Evolutionary conservation across 257 asterid genomes (phyloP).

Genomic region (Mentha longifolia): DNA sequence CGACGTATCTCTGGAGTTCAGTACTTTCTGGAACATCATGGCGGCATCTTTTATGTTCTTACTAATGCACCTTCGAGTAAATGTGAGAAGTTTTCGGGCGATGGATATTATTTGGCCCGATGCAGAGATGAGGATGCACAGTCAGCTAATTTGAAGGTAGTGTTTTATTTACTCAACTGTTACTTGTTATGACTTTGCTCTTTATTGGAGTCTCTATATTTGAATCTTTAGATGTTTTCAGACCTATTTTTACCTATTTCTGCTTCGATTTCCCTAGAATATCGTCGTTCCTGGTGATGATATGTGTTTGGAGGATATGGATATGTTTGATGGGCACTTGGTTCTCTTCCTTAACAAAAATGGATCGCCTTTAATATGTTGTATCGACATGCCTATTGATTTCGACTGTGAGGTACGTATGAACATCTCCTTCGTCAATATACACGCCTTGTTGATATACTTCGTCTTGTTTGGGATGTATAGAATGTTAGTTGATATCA

Average conservation of each 20-base stretch:
- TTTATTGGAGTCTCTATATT: conserved; percentile 4
- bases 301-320: conserved; percentile 79
- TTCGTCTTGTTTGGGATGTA: background rate
- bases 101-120: conserved; percentile 72
- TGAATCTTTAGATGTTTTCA: background rate
- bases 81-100: conserved; percentile 40
- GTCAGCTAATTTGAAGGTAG: conserved; percentile 64
- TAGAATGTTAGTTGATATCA: conserved; percentile 1
- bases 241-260: conserved; percentile 9
- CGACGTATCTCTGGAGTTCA: conserved; percentile 85
- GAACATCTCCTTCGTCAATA: background rate
- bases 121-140: conserved; percentile 62
- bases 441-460: background rate
- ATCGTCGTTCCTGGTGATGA: conserved; percentile 64
- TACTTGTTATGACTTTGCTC: background rate
- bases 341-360: conserved; percentile 77
- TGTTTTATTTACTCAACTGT: background rate
- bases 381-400: conserved; percentile 57
- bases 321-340: conserved; percentile 72
- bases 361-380: conserved; percentile 75
- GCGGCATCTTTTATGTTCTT: conserved; percentile 64
- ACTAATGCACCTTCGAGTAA: conserved; percentile 71
- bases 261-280: conserved; percentile 47
- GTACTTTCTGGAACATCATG: conserved; percentile 84
- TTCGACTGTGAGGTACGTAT: conserved; percentile 63